Percentiles rank a stretch among this genome's conserved stretches.
phyloP scores from a whole-genome alignment of 2,329 filamentous ascomycete genomes.

The Sordariomycetes sp. region DNA sequence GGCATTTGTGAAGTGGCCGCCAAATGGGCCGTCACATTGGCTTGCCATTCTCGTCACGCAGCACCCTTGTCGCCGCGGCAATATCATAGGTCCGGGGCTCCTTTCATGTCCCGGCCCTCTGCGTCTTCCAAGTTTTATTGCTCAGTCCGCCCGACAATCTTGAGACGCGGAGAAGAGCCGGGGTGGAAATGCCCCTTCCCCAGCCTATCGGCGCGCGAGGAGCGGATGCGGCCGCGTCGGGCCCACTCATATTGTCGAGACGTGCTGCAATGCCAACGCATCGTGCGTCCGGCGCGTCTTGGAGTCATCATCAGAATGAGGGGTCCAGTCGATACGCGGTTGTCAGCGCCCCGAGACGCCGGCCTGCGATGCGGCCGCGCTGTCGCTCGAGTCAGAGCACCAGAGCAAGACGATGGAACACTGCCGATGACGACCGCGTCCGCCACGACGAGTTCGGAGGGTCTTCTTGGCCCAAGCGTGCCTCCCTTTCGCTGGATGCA shows the following conservation, averaged over 20 bases:
- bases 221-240: not conserved
- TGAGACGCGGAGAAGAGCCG: not conserved
- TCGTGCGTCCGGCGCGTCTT: not conserved
- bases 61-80: not conserved
- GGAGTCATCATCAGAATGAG: not conserved
- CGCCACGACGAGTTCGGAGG: not conserved
- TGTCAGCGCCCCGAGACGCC: not conserved
- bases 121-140: not conserved
- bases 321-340: not conserved
- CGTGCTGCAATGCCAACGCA: constrained; percentile 4
- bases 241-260: not conserved
- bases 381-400: not conserved
- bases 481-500: not conserved
- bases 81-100: not conserved
- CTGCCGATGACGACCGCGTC: not conserved
- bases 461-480: not conserved
- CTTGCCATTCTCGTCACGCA: constrained; percentile 12
- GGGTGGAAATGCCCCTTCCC: not conserved
- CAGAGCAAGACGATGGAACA: not conserved
- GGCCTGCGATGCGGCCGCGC: not conserved
- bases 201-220: constrained; percentile 1
- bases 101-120: not conserved
- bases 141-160: not conserved
- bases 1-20: not conserved
- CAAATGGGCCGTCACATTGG: constrained; percentile 30